phyloP scores from a whole-genome alignment of 331 rosid species.

The Phaseolus coccineus region DNA sequence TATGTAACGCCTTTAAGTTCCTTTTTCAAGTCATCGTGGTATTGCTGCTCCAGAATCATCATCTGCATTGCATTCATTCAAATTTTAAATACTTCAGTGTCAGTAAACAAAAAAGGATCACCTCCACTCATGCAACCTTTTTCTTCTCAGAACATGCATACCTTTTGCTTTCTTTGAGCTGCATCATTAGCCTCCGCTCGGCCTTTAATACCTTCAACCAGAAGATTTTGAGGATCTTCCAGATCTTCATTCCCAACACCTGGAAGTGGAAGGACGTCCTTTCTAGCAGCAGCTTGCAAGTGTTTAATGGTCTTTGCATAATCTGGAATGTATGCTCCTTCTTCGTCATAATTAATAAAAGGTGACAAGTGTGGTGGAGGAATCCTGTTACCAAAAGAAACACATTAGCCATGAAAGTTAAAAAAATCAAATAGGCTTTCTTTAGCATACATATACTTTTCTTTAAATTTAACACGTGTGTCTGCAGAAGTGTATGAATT shows the following conservation, averaged over 20 bases:
- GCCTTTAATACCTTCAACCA: constrained; percentile 76
- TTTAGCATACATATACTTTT: neutral
- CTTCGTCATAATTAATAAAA: constrained; percentile 76
- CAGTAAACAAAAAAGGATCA: neutral
- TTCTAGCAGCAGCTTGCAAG: constrained; percentile 71
- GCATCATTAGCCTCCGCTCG: constrained; percentile 87
- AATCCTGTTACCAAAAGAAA: constrained; percentile 55
- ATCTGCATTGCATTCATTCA: constrained; percentile 67
- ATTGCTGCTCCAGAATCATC: constrained; percentile 70
- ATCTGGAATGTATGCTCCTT: constrained; percentile 85
- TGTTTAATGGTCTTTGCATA: constrained; percentile 82
- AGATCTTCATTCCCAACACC: constrained; percentile 78
- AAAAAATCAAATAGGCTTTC: neutral
- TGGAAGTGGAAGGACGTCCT: constrained; percentile 80
- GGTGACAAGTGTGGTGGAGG: constrained; percentile 96
- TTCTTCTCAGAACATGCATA: constrained; percentile 8
- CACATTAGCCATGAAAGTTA: constrained; percentile 6
- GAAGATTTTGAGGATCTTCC: constrained; percentile 81
- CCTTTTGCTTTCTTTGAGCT: constrained; percentile 77
- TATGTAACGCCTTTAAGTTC: constrained; percentile 67
- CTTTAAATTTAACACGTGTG: neutral
- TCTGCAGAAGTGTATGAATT: neutral
- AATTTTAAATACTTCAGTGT: neutral
- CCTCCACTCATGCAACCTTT: neutral
- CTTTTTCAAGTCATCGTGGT: constrained; percentile 77